These are phyloP conservation scores for Rhizoclosmatium globosum DNA, from an alignment of 192 early-diverging fungal species.

Conservation along the genomic window DNA sequence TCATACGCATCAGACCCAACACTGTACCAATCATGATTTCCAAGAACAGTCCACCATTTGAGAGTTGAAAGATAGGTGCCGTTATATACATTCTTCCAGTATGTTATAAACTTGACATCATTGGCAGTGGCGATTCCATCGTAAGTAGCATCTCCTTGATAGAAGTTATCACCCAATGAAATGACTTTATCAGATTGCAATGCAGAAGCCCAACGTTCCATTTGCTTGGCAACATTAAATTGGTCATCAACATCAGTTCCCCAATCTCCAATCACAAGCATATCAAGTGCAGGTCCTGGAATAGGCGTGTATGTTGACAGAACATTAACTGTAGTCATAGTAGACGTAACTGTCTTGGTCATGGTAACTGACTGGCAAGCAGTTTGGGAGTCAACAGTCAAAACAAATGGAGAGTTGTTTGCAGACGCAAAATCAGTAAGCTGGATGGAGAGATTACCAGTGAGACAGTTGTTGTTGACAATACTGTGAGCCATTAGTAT, in stretches of 20 bases:
- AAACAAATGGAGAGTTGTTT: no score
- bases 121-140: constrained; percentile 8
- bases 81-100: constrained; percentile 7
- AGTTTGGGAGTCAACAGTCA: no score
- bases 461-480: no score
- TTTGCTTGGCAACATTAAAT: neutral
- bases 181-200: neutral
- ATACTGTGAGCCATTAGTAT: no score
- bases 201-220: neutral
- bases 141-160: neutral
- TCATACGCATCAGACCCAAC: neutral
- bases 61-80: neutral
- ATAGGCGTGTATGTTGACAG: no score
- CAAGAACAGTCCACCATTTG: constrained; percentile 21
- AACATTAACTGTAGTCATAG: no score
- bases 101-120: constrained; percentile 10
- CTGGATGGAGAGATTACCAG: no score
- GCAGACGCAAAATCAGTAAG: no score
- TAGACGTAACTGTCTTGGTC: no score
- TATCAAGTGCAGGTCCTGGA: neutral
- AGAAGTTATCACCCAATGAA: constrained; percentile 32
- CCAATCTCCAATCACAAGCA: neutral
- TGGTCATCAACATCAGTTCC: neutral
- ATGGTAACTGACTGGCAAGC: no score
- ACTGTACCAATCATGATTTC: constrained; percentile 37